These are phyloP conservation scores for Geotrichum carabidarum DNA, from an alignment of 1,139 yeast species.

Conservation along the genomic window DNA sequence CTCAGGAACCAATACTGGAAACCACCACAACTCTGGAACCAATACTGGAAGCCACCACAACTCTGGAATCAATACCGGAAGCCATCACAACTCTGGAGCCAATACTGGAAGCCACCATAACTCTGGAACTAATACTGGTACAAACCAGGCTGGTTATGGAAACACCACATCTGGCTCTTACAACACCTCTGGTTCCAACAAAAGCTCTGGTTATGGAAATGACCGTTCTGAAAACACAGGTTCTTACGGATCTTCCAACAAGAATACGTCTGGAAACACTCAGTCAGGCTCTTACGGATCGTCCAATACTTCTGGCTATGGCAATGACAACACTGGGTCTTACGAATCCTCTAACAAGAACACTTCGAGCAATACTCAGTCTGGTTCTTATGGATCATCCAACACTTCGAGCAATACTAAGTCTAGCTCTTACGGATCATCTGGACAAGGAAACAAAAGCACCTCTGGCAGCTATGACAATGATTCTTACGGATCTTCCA, in stretches of 20 bases:
- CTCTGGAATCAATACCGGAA: constrained; percentile 20
- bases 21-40: constrained; percentile 20
- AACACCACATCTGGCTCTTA: constrained; percentile 25
- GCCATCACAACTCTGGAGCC: constrained; percentile 14
- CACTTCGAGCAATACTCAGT: constrained; percentile 19
- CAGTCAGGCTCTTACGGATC: constrained; percentile 21
- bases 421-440: constrained; percentile 21
- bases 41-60: too few relatives aligned
- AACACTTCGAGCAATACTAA: constrained; percentile 14
- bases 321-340: constrained; percentile 21
- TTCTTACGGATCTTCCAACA: constrained; percentile 9
- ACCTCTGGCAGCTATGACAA: constrained; percentile 22
- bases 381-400: constrained; percentile 28
- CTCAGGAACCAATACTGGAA: constrained; percentile 19
- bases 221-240: constrained; percentile 13
- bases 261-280: constrained; percentile 12
- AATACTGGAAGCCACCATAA: constrained; percentile 26
- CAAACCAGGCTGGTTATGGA: constrained; percentile 23
- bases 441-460: constrained; percentile 9
- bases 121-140: constrained; percentile 15
- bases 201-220: too few relatives aligned
- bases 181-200: constrained; percentile 7
- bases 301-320: constrained; percentile 19
- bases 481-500: constrained; percentile 28
- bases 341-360: constrained; percentile 27